phyloP scores from a whole-genome alignment of 345 rosid species.

The Rhizophora mangle region DNA sequence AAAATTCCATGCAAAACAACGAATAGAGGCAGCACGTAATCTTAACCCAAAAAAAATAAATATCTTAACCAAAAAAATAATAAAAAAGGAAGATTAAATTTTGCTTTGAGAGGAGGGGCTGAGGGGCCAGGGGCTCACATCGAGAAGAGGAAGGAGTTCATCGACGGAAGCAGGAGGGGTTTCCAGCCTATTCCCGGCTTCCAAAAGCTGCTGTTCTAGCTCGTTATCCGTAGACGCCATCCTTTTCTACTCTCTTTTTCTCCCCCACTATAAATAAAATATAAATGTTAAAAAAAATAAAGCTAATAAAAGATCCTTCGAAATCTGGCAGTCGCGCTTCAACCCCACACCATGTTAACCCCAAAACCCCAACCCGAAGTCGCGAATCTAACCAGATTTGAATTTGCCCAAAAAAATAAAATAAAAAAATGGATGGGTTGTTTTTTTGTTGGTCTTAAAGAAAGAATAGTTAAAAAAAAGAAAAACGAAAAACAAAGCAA shows the following conservation, averaged over 20 bases:
- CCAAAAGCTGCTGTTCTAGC: slow-evolving; percentile 58
- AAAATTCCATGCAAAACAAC: background rate
- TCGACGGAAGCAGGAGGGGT: slow-evolving; percentile 65
- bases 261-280: background rate
- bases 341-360: slow-evolving; percentile 37
- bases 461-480: background rate
- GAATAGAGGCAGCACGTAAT: background rate
- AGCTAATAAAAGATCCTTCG: slow-evolving; percentile 17
- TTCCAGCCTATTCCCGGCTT: slow-evolving; percentile 62
- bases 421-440: background rate
- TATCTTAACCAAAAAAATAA: background rate
- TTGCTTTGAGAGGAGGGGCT: background rate
- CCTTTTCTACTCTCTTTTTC: background rate
- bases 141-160: slow-evolving; percentile 75
- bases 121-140: slow-evolving; percentile 41
- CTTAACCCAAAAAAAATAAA: background rate
- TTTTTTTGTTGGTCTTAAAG: background rate
- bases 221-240: slow-evolving; percentile 62
- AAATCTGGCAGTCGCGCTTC: slow-evolving; percentile 16
- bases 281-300: background rate
- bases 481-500: background rate
- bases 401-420: background rate
- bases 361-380: slow-evolving; percentile 6
- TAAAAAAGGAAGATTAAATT: background rate
- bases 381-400: slow-evolving; percentile 17